Percentiles rank a stretch among this genome's conserved stretches.
Conservation (phyloP, 768 basidiomycete genomes). For the Termitomyces sp. region DNA sequence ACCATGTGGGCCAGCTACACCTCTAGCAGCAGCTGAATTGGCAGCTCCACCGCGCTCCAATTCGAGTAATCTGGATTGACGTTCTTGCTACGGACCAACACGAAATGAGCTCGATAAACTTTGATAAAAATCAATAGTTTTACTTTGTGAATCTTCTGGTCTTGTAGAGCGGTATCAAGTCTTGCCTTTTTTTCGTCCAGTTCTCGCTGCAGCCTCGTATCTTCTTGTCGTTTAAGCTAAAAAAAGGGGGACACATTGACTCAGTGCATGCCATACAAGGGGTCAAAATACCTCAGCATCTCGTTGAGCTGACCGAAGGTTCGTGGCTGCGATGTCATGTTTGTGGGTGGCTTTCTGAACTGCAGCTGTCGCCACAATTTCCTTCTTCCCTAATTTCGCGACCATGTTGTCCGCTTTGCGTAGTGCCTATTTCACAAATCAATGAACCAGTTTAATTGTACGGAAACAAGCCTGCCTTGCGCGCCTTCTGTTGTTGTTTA, state of each 20-base stretch:
- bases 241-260: not conserved
- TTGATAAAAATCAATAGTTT: not conserved
- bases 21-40: not conserved
- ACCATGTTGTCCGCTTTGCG: constrained; percentile 12
- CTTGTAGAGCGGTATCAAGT: constrained; percentile 17
- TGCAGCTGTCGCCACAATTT: constrained; percentile 37
- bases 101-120: not conserved
- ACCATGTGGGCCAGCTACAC: not conserved
- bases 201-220: constrained; percentile 15
- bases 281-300: constrained; percentile 8
- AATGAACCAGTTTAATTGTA: not conserved
- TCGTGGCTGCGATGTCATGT: constrained; percentile 37
- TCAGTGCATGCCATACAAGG: not conserved
- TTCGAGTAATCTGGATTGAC: constrained; percentile 5
- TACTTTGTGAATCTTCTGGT: constrained; percentile 21
- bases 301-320: constrained; percentile 18
- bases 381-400: constrained; percentile 45
- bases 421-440: constrained; percentile 6
- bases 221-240: constrained; percentile 13
- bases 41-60: not conserved
- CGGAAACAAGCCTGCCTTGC: constrained; percentile 34
- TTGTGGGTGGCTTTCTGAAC: constrained; percentile 41
- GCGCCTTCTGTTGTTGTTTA: constrained; percentile 46
- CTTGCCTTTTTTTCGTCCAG: constrained; percentile 20
- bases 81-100: constrained; percentile 1